Evolutionary conservation across 73 alveolate species (phyloP).

Genomic region (Tetrahymena elliotti): DNA sequence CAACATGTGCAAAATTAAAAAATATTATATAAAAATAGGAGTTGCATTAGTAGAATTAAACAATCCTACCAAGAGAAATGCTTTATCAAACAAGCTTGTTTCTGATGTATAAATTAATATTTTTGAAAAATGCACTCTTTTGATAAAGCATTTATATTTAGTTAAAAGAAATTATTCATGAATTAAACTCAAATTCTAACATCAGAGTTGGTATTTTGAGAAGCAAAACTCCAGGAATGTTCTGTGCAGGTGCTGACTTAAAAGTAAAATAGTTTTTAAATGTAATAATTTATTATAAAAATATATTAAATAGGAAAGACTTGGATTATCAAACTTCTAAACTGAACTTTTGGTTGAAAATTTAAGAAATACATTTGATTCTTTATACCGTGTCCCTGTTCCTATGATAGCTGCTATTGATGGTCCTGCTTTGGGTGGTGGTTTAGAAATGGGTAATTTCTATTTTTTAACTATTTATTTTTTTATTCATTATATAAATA

Average conservation of each 20-base stretch:
- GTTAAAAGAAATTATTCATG: constrained; percentile 43
- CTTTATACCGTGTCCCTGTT: constrained; percentile 59
- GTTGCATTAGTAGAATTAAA: constrained; percentile 40
- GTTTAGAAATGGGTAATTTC: constrained; percentile 56
- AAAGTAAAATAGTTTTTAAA: neutral
- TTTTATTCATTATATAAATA: too few relatives aligned
- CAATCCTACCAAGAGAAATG: constrained; percentile 57
- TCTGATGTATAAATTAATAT: neutral
- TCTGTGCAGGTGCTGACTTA: constrained; percentile 78
- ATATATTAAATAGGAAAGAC: constrained; percentile 58
- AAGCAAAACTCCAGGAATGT: constrained; percentile 55
- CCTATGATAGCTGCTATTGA: constrained; percentile 87
- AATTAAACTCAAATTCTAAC: constrained; percentile 2
- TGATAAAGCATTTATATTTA: neutral
- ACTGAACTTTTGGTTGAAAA: constrained; percentile 61
- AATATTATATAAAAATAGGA: neutral
- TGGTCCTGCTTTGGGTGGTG: constrained; percentile 95
- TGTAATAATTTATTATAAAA: neutral
- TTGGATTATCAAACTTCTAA: constrained; percentile 56
- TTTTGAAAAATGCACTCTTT: neutral
- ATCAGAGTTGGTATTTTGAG: constrained; percentile 42
- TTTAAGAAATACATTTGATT: constrained; percentile 67
- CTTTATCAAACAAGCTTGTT: constrained; percentile 49
- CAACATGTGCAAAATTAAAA: too few relatives aligned
- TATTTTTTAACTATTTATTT: neutral